These are phyloP conservation scores for Isoetes taiwanensis DNA, from an alignment of 75 land plant genomes.

Conservation along the genomic window DNA sequence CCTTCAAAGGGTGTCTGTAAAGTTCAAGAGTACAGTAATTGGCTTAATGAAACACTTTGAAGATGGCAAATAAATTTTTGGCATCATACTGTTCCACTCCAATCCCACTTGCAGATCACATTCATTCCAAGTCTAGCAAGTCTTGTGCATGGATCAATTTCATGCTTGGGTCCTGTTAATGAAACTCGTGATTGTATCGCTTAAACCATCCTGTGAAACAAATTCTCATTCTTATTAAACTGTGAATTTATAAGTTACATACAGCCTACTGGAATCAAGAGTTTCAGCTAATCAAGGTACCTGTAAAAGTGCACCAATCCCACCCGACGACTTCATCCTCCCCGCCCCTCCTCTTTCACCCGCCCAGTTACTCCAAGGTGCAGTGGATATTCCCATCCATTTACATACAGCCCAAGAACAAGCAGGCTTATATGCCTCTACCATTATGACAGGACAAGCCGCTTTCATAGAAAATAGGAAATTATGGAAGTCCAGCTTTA, in stretches of 20 bases:
- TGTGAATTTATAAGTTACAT: background rate
- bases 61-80: background rate
- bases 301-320: constrained; percentile 92
- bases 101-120: constrained; percentile 48
- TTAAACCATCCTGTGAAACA: constrained; percentile 79
- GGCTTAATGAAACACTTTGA: background rate
- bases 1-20: constrained; percentile 78
- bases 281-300: constrained; percentile 16
- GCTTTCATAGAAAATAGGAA: constrained; percentile 99
- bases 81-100: constrained; percentile 73
- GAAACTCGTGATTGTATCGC: constrained; percentile 94
- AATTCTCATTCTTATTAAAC: background rate
- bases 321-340: constrained; percentile 98
- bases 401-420: constrained; percentile 90
- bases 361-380: constrained; percentile 96
- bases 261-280: background rate
- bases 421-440: constrained; percentile 91
- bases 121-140: constrained; percentile 83
- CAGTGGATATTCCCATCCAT: constrained; percentile 96
- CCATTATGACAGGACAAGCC: constrained; percentile 95
- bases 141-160: constrained; percentile 92
- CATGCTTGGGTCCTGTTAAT: constrained; percentile 85
- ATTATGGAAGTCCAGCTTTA: constrained; percentile 88
- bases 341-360: constrained; percentile 99
- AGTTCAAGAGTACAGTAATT: background rate